These are phyloP conservation scores for Desmodesmus armatus DNA, from an alignment of 139 green algal genomes.

Conservation along the genomic window DNA sequence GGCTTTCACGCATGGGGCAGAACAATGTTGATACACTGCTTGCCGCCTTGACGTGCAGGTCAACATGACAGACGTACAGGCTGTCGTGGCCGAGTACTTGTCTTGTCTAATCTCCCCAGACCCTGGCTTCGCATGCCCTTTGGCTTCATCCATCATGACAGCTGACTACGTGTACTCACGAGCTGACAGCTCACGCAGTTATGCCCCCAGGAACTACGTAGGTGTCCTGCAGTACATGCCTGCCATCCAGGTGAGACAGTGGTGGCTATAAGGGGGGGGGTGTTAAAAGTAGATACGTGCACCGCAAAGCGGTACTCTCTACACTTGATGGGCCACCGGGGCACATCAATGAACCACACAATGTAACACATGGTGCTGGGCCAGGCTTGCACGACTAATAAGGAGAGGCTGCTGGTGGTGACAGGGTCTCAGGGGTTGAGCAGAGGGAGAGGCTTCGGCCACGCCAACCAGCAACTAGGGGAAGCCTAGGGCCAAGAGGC, in stretches of 20 bases:
- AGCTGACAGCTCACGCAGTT: background rate
- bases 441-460: too few relatives aligned
- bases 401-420: too few relatives aligned
- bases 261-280: conserved; percentile 44
- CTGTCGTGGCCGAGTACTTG: conserved; percentile 39
- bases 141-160: conserved; percentile 55
- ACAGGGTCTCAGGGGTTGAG: too few relatives aligned
- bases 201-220: conserved; percentile 60
- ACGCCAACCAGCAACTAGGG: too few relatives aligned
- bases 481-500: too few relatives aligned
- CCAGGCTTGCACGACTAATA: too few relatives aligned
- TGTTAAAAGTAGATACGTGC: background rate
- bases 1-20: background rate
- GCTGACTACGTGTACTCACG: background rate
- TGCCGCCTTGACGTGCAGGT: conserved; percentile 37
- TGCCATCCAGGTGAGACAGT: too few relatives aligned
- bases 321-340: too few relatives aligned
- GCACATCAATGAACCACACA: too few relatives aligned
- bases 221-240: conserved; percentile 57
- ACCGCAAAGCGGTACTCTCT: too few relatives aligned
- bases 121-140: conserved; percentile 61
- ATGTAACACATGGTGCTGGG: too few relatives aligned
- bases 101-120: conserved; percentile 51
- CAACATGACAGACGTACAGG: conserved; percentile 44
- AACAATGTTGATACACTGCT: background rate